These are phyloP conservation scores for Ogataea hybrid DNA, from an alignment of 1,139 yeast species.

Conservation along the genomic window DNA sequence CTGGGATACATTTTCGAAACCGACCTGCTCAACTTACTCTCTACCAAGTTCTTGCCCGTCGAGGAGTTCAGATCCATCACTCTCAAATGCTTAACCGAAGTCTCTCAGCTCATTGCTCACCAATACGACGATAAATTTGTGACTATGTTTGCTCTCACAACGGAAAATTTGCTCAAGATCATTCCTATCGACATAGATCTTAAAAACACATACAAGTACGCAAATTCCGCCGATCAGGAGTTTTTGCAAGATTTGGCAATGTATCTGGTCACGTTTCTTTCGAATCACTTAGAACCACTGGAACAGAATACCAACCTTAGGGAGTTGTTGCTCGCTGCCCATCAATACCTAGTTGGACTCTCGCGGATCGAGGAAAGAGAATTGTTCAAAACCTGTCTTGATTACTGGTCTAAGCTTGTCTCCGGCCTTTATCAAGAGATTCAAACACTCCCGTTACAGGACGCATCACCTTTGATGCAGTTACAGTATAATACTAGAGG, in stretches of 20 bases:
- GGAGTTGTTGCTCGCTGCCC: slow-evolving; percentile 62
- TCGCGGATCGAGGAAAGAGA: slow-evolving; percentile 95
- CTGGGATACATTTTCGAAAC: slow-evolving; percentile 87
- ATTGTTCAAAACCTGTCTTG: slow-evolving; percentile 90
- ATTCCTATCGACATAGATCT: slow-evolving; percentile 78
- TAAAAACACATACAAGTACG: slow-evolving; percentile 67
- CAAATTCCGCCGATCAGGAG: slow-evolving; percentile 84
- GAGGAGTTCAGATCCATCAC: slow-evolving; percentile 81
- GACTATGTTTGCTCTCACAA: slow-evolving; percentile 66
- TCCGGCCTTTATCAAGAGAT: slow-evolving; percentile 80
- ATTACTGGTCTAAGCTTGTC: slow-evolving; percentile 89
- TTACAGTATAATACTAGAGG: slow-evolving; percentile 60
- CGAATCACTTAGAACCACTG: slow-evolving; percentile 70
- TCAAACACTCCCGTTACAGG: slow-evolving; percentile 71
- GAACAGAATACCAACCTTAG: slow-evolving; percentile 61
- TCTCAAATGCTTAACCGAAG: slow-evolving; percentile 90
- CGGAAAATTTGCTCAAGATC: slow-evolving; percentile 68
- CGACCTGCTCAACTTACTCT: slow-evolving; percentile 65
- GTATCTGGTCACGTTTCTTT: slow-evolving; percentile 82
- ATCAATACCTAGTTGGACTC: slow-evolving; percentile 76
- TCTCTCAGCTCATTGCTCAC: slow-evolving; percentile 61
- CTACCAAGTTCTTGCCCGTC: slow-evolving; percentile 74
- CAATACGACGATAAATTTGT: slow-evolving; percentile 70
- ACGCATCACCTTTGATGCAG: slow-evolving; percentile 74
- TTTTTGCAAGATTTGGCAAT: slow-evolving; percentile 94